Conservation (phyloP, 2,329 filamentous ascomycete species). For the Cordyceps cateniannulata region DNA sequence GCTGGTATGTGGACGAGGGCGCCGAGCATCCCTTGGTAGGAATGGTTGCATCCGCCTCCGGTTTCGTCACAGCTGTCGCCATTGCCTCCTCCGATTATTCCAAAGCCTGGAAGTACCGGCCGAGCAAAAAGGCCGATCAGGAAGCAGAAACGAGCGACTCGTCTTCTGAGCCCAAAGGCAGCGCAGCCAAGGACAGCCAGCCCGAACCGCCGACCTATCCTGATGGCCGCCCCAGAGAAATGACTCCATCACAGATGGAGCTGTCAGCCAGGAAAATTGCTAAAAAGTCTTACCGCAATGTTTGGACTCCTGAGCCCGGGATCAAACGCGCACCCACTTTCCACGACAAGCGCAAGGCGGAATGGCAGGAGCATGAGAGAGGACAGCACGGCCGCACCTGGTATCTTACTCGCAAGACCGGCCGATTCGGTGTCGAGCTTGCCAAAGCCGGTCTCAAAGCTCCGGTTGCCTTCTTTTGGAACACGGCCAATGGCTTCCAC, state of each 20-base stretch:
- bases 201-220: neutral
- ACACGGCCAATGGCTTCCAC: slow-evolving; percentile 65
- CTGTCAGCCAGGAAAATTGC: slow-evolving; percentile 24
- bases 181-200: neutral
- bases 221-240: neutral
- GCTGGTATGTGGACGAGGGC: slow-evolving; percentile 60
- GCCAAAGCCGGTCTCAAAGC: slow-evolving; percentile 55
- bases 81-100: slow-evolving; percentile 35
- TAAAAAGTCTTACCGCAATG: slow-evolving; percentile 38
- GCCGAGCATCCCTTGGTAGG: slow-evolving; percentile 60
- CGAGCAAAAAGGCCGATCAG: neutral
- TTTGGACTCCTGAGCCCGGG: slow-evolving; percentile 33
- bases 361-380: slow-evolving; percentile 21
- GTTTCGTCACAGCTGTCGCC: slow-evolving; percentile 58
- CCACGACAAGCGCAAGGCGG: slow-evolving; percentile 18
- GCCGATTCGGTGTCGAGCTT: slow-evolving; percentile 52
- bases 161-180: neutral
- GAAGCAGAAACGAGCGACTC: neutral
- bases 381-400: slow-evolving; percentile 22
- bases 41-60: slow-evolving; percentile 57
- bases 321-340: slow-evolving; percentile 16
- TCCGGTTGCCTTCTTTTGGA: slow-evolving; percentile 62
- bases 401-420: slow-evolving; percentile 32
- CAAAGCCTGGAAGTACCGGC: slow-evolving; percentile 14
- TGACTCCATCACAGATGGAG: slow-evolving; percentile 25